Percentiles rank a stretch among this genome's conserved stretches.
phyloP scores from a whole-genome alignment of 306 rosid species.

The Leucaena leucocephala region DNA sequence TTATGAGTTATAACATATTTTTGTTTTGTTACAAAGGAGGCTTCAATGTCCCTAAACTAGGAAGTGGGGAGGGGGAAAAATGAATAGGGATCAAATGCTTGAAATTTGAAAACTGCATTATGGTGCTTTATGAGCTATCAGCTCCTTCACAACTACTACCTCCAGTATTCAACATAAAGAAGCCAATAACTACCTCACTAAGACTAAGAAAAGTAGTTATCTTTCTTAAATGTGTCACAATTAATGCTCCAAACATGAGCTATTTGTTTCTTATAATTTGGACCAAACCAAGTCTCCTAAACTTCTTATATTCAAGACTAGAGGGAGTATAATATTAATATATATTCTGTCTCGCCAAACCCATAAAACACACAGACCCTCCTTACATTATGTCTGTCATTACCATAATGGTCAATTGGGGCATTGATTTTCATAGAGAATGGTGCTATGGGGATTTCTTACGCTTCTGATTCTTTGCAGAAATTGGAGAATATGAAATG shows the following conservation, averaged over 20 bases:
- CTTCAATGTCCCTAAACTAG: neutral
- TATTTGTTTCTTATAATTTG: neutral
- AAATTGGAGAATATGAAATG: constrained; percentile 91
- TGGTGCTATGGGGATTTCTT: neutral
- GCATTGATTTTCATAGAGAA: constrained; percentile 1
- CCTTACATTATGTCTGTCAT: neutral
- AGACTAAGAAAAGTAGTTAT: too few species aligned
- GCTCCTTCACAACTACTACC: neutral
- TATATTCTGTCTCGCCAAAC: neutral
- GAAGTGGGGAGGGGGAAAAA: neutral
- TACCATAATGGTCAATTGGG: neutral
- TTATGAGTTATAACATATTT: neutral
- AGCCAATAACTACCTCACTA: neutral
- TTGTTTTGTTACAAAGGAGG: neutral
- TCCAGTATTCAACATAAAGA: neutral
- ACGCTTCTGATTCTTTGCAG: constrained; percentile 47
- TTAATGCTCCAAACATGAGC: neutral
- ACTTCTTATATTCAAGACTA: neutral
- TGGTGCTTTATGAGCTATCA: neutral
- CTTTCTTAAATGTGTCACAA: too few species aligned
- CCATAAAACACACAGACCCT: neutral
- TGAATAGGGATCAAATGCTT: neutral
- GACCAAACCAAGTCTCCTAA: neutral
- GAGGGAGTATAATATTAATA: neutral
- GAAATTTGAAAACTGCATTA: neutral